These are phyloP conservation scores for Phellinidium pouzarii DNA, from an alignment of 1,284 basidiomycete genomes.

Conservation along the genomic window DNA sequence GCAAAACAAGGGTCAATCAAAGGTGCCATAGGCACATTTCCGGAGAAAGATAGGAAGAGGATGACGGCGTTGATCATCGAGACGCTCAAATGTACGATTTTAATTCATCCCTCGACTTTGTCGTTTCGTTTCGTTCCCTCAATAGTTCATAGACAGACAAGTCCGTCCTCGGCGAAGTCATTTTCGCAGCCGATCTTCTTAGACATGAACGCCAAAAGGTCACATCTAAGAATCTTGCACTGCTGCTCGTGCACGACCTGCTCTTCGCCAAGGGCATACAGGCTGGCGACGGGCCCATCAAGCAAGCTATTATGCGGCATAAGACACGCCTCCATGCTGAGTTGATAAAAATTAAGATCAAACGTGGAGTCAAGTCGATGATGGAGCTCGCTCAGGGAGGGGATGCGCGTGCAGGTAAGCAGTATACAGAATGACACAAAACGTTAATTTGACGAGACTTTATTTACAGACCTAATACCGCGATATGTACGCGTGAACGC, in stretches of 20 bases:
- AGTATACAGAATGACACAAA: neutral
- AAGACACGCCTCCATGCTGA: slow-evolving; percentile 85
- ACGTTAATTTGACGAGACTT: neutral
- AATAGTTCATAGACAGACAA: slow-evolving; percentile 46
- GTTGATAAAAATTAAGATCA: slow-evolving; percentile 80
- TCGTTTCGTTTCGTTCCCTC: slow-evolving; percentile 8
- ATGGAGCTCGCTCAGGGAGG: slow-evolving; percentile 57
- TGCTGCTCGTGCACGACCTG: slow-evolving; percentile 84
- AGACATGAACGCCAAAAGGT: slow-evolving; percentile 71
- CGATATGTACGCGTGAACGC: slow-evolving; percentile 86
- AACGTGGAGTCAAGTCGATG: slow-evolving; percentile 59
- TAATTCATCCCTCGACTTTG: neutral
- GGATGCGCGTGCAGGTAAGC: slow-evolving; percentile 56
- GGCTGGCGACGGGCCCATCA: slow-evolving; percentile 81
- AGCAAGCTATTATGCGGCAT: slow-evolving; percentile 76
- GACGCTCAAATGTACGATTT: slow-evolving; percentile 80
- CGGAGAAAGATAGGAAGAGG: slow-evolving; percentile 72
- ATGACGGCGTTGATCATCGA: slow-evolving; percentile 80
- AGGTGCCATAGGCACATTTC: slow-evolving; percentile 62
- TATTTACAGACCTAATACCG: slow-evolving; percentile 55
- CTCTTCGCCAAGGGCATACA: slow-evolving; percentile 78
- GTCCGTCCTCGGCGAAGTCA: slow-evolving; percentile 57
- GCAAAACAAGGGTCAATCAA: slow-evolving; percentile 84
- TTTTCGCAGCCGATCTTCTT: slow-evolving; percentile 57
- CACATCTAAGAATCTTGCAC: slow-evolving; percentile 63